phyloP scores from a whole-genome alignment of 352 stramenopile species.

The Pythium scleroteichum region DNA sequence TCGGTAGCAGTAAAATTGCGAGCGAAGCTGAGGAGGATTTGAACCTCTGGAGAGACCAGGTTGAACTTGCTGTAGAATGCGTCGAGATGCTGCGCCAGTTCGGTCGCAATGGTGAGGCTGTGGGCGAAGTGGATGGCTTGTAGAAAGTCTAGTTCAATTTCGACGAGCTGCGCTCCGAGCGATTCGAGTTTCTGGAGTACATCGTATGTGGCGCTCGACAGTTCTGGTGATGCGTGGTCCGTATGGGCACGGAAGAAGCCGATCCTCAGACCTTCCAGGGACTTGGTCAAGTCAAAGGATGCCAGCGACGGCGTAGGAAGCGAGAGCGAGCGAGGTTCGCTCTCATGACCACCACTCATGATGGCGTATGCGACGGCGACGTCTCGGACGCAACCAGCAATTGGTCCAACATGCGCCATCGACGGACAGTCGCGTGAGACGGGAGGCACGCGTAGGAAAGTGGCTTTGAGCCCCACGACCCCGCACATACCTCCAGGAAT shows the following conservation, averaged over 20 bases:
- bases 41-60: slow-evolving; percentile 69
- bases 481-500: slow-evolving; percentile 89
- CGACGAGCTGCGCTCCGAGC: slow-evolving; percentile 69
- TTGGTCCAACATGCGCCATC: slow-evolving; percentile 76
- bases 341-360: slow-evolving; percentile 64
- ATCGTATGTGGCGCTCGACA: slow-evolving; percentile 45
- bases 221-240: slow-evolving; percentile 64
- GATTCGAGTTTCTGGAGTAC: slow-evolving; percentile 50
- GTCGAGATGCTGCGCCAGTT: slow-evolving; percentile 75
- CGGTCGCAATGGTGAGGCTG: slow-evolving; percentile 74
- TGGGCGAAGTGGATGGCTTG: slow-evolving; percentile 80
- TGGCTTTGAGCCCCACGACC: slow-evolving; percentile 88
- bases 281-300: slow-evolving; percentile 60
- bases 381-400: slow-evolving; percentile 79
- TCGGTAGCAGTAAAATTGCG: slow-evolving; percentile 71
- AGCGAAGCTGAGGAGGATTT: slow-evolving; percentile 72
- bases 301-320: slow-evolving; percentile 52
- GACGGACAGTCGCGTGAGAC: slow-evolving; percentile 57
- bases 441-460: slow-evolving; percentile 75
- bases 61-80: slow-evolving; percentile 58
- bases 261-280: slow-evolving; percentile 66
- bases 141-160: slow-evolving; percentile 78
- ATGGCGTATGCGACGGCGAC: slow-evolving; percentile 83
- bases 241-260: slow-evolving; percentile 78
- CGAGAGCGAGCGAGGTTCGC: slow-evolving; percentile 41